phyloP scores from a whole-genome alignment of 1,139 yeast species.

The Kodamaea ohmeri region DNA sequence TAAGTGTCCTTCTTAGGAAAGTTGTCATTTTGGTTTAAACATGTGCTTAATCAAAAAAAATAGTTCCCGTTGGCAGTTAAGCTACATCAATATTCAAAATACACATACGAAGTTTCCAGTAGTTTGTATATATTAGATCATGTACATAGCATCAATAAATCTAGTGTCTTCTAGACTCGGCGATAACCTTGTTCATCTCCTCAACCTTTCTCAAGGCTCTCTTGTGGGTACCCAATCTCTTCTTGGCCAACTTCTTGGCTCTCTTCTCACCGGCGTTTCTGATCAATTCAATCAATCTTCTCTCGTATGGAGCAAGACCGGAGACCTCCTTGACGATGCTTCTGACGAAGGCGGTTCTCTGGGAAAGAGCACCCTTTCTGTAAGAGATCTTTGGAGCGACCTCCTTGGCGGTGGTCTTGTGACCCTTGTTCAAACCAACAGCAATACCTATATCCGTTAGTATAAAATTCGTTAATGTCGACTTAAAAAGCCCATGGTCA shows the following conservation, averaged over 20 bases:
- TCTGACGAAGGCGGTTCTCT: conserved; percentile 96
- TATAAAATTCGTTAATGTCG: conserved; percentile 8
- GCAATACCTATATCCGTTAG: conserved; percentile 74
- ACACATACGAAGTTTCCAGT: conserved; percentile 2
- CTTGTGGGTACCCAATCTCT: conserved; percentile 99
- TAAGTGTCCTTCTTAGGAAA: not conserved
- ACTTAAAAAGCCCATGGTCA: not conserved
- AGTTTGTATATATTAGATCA: conserved; percentile 13
- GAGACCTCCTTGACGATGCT: conserved; percentile 94
- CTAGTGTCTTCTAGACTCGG: conserved; percentile 90
- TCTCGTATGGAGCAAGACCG: conserved; percentile 99
- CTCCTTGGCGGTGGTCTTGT: conserved; percentile 91
- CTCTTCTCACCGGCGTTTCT: conserved; percentile 99
- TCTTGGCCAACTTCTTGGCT: conserved; percentile 99
- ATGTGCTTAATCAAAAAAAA: not conserved
- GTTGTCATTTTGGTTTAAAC: not conserved
- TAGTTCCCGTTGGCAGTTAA: too few relatives aligned
- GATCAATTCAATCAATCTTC: conserved; percentile 98
- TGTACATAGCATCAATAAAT: conserved; percentile 16
- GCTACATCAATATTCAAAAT: too few relatives aligned
- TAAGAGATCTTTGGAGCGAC: conserved; percentile 92
- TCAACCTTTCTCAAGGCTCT: conserved; percentile 99
- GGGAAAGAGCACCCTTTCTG: conserved; percentile 96
- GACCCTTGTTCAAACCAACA: conserved; percentile 99
- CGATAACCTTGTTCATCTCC: conserved; percentile 94